Base-by-base conservation (phyloP, 169 alveolate genomes). In the Plasmodium inui region DNA sequence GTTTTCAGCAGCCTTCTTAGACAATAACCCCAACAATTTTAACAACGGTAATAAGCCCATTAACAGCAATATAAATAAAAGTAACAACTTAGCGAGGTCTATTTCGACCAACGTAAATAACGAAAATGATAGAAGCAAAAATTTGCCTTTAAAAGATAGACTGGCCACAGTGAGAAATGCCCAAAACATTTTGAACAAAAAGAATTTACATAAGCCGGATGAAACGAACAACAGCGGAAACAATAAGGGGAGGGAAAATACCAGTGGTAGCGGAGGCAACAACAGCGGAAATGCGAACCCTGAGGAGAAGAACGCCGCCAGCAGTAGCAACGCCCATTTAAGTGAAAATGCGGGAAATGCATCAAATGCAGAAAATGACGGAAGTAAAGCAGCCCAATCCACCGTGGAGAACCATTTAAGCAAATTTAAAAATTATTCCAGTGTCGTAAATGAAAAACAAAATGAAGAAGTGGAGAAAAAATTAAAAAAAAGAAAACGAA, bases 1-100 rank as follows among this genome's bases (percentile, higher is more conserved):
- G 72, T 89, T 89, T 50, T 89, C 94, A 80, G 83, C 82, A 89
- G 94, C 94, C 50, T 89, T 89, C 67, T 17, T 89, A 79, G 94
- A 89, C 83, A 84, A 70, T 41, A 79, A 89, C 44, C 1, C 55
- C 37, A 74, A 76, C 44, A 85, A 85, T 76, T 37, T 83, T 71
- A 83, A 70, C 17, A 41, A 61, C n/a, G 19, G 55, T 74, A 85
- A n/a, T 73, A 85, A 85, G 67, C 84, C 93, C 55, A 85, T 85
- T 76, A 76, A 85, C 34, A 78, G 82, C 73, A 81, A 67, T 67
- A 79, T 89, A 74, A 86, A 78, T 46, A 84, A 84, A 84, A 71
- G 57, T 84, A 78, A 34, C 67, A 85, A 76, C 50, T 44, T 89
- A 46, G 30, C 84, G 32, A 79, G 83, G 82, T 41, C 89, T 9